Percentiles rank a stretch among this genome's conserved stretches.
These are phyloP conservation scores for Aspergillus calidoustus DNA, from an alignment of 2,329 filamentous ascomycete genomes.

Conservation along the genomic window DNA sequence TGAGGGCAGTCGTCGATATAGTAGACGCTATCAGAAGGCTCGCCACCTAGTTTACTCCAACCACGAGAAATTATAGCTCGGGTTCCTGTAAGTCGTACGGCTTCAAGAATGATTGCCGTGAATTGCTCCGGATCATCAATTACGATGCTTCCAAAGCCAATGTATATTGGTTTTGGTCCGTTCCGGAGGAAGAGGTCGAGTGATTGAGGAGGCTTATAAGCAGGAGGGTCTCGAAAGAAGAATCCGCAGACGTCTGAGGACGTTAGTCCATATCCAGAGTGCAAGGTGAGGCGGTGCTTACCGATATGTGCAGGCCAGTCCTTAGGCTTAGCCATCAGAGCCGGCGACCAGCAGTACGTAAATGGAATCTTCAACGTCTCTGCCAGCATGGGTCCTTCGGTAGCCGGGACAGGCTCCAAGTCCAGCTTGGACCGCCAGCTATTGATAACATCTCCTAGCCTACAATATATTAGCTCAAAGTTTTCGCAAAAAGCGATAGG, in stretches of 20 bases:
- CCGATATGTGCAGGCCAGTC: constrained; percentile 47
- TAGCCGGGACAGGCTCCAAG: constrained; percentile 44
- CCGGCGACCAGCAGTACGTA: constrained; percentile 54
- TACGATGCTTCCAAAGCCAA: constrained; percentile 63
- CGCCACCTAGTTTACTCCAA: constrained; percentile 55
- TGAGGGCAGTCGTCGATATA: constrained; percentile 62
- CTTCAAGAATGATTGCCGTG: constrained; percentile 53
- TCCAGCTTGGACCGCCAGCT: constrained; percentile 45
- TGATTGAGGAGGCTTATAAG: constrained; percentile 46
- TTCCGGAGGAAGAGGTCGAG: constrained; percentile 50
- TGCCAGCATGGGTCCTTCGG: constrained; percentile 43
- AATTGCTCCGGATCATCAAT: constrained; percentile 55
- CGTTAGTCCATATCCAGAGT: neutral
- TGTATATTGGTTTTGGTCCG: constrained; percentile 58
- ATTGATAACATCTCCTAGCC: constrained; percentile 54
- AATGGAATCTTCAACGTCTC: constrained; percentile 46
- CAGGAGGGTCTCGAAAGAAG: constrained; percentile 47
- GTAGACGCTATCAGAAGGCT: constrained; percentile 46
- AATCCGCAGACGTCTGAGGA: constrained; percentile 50
- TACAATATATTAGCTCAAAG: constrained; percentile 7
- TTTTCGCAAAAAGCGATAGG: neutral
- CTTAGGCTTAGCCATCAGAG: constrained; percentile 45
- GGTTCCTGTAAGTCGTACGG: constrained; percentile 51
- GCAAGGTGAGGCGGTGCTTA: constrained; percentile 17
- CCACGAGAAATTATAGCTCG: constrained; percentile 61